Evolutionary conservation across 1,284 basidiomycete species (phyloP).

Genomic region (Ustilago loliicola): DNA sequence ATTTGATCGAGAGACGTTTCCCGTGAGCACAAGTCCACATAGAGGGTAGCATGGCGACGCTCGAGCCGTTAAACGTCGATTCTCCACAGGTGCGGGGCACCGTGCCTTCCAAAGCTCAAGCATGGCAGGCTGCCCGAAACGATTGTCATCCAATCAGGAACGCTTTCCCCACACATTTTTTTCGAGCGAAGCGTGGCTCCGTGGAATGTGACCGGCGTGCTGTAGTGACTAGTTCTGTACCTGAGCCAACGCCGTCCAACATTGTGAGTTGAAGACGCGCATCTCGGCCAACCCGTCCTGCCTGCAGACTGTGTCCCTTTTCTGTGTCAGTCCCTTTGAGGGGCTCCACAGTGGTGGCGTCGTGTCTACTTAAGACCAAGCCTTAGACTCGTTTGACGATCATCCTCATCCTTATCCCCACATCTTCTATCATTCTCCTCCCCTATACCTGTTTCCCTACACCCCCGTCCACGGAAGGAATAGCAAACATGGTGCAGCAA

Average conservation of each 20-base stretch:
- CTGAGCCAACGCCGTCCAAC: neutral
- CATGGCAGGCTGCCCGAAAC: neutral
- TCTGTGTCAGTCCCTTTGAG: neutral
- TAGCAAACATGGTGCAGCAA: conserved; percentile 19
- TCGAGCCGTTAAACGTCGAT: neutral
- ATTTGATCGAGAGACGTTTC: neutral
- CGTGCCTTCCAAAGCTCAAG: neutral
- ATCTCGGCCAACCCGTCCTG: neutral
- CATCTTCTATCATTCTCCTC: neutral
- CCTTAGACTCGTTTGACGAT: neutral
- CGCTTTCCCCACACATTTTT: conserved; percentile 14
- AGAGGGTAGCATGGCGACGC: neutral
- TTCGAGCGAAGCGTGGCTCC: conserved; percentile 5
- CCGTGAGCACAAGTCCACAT: neutral
- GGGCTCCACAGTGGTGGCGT: neutral
- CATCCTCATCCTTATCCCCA: neutral
- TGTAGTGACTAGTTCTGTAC: neutral
- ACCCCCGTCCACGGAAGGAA: neutral
- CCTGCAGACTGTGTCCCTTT: neutral
- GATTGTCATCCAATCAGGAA: conserved; percentile 17
- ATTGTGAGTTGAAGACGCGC: neutral
- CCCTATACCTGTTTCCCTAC: neutral
- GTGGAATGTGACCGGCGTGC: conserved; percentile 14
- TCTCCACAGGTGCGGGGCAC: conserved; percentile 10
- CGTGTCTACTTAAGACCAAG: conserved; percentile 8